Evolutionary conservation across 768 basidiomycete genomes (phyloP).

Genomic region (Naganishia kalamii): DNA sequence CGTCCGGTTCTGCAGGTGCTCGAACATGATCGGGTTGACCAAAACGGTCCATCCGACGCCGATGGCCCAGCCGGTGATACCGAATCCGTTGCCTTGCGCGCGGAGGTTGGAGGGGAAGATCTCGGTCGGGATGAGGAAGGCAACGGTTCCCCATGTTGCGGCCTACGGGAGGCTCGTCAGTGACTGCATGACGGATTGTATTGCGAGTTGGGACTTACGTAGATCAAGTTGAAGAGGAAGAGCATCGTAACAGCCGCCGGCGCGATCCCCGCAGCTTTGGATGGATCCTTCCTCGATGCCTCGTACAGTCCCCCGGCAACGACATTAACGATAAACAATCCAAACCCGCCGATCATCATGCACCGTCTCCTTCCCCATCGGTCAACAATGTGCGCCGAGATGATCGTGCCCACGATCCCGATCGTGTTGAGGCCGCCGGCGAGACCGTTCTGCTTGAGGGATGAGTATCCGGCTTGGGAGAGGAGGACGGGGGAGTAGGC

Average conservation of each 20-base stretch:
- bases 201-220: slow-evolving; percentile 12
- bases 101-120: slow-evolving; percentile 31
- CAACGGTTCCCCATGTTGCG: slow-evolving; percentile 16
- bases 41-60: slow-evolving; percentile 25
- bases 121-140: slow-evolving; percentile 30
- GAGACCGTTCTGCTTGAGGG: slow-evolving; percentile 30
- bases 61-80: slow-evolving; percentile 31
- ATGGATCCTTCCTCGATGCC: slow-evolving; percentile 19
- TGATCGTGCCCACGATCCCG: slow-evolving; percentile 31
- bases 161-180: background rate
- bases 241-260: slow-evolving; percentile 32
- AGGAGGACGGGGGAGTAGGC: slow-evolving; percentile 30
- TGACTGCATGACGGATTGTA: background rate
- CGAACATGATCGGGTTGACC: slow-evolving; percentile 37
- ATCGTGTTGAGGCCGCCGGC: slow-evolving; percentile 30
- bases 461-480: slow-evolving; percentile 28
- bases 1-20: slow-evolving; percentile 50
- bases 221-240: slow-evolving; percentile 44
- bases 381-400: slow-evolving; percentile 24
- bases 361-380: slow-evolving; percentile 24
- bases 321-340: slow-evolving; percentile 23
- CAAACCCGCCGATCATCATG: slow-evolving; percentile 26
- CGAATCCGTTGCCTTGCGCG: slow-evolving; percentile 31
- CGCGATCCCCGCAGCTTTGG: slow-evolving; percentile 22
- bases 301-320: slow-evolving; percentile 30